phyloP scores from a whole-genome alignment of 257 asterid species.

The Fraxinus pennsylvanica region DNA sequence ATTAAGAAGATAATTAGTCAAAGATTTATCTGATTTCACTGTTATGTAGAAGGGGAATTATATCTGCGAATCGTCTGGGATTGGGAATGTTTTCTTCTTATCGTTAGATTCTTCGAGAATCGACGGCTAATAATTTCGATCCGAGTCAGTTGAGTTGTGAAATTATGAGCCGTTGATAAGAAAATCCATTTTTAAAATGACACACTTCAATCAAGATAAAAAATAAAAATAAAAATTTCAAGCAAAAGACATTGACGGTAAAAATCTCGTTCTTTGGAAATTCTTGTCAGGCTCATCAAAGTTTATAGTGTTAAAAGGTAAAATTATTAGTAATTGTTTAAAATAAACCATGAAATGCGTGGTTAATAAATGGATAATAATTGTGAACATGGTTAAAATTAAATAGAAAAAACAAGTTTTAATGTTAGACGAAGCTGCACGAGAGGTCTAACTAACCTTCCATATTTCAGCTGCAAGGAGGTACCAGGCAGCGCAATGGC shows the following conservation, averaged over 20 bases:
- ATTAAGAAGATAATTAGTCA: neutral
- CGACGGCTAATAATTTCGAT: conserved; percentile 27
- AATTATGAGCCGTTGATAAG: conserved; percentile 25
- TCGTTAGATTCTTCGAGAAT: conserved; percentile 31
- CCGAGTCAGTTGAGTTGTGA: conserved; percentile 18
- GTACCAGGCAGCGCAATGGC: conserved; percentile 89
- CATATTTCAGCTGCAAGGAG: conserved; percentile 64
- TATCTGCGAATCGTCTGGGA: conserved; percentile 3
- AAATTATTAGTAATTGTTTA: no score
- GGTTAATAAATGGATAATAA: no score
- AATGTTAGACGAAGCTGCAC: neutral
- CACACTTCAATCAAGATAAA: no score
- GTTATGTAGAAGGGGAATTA: neutral
- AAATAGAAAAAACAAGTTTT: no score
- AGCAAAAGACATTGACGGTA: no score
- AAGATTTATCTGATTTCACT: neutral
- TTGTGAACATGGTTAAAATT: no score
- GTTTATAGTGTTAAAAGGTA: no score
- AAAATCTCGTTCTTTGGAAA: no score
- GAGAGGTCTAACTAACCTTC: neutral
- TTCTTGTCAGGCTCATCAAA: no score
- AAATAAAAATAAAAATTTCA: no score
- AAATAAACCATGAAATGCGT: no score
- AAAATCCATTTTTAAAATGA: neutral
- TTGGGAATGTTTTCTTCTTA: conserved; percentile 5